A percentile compares a stretch with the other conserved stretches of the same genome.
These are phyloP conservation scores for Rasamsonia emersonii DNA, from an alignment of 2,329 filamentous ascomycete genomes.

Conservation along the genomic window DNA sequence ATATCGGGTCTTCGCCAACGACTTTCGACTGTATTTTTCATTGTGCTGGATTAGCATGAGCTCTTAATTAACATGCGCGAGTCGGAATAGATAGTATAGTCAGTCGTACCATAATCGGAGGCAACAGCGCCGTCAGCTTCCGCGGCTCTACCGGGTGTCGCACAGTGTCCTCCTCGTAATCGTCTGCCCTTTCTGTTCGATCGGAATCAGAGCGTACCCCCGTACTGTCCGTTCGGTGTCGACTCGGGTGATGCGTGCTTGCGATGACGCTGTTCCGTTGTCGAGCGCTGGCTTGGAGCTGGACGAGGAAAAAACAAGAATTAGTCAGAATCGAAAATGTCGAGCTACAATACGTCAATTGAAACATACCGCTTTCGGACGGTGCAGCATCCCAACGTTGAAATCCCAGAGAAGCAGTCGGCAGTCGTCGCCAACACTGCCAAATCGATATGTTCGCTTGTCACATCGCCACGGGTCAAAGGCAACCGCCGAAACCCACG, in stretches of 20 bases:
- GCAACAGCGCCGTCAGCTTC: conserved; percentile 72
- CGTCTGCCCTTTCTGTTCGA: conserved; percentile 39
- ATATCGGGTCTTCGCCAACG: conserved; percentile 77
- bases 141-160: conserved; percentile 80
- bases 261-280: conserved; percentile 29
- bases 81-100: not conserved
- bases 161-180: conserved; percentile 48
- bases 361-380: conserved; percentile 72
- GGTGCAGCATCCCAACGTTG: conserved; percentile 88
- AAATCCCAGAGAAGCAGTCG: conserved; percentile 93
- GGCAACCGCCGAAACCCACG: conserved; percentile 86
- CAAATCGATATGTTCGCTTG: conserved; percentile 88
- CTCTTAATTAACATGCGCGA: too few species aligned
- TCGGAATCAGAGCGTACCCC: conserved; percentile 64
- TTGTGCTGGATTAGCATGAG: too few species aligned
- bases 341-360: too few species aligned
- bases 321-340: conserved; percentile 4
- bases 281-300: conserved; percentile 29
- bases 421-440: conserved; percentile 91
- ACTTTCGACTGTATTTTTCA: conserved; percentile 59
- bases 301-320: conserved; percentile 8
- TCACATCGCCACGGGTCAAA: conserved; percentile 98
- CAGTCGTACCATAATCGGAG: conserved; percentile 71
- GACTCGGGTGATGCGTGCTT: conserved; percentile 35
- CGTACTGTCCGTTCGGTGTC: conserved; percentile 55